phyloP scores from a whole-genome alignment of 176 grass and related monocot genomes.

The Sorghum bicolor region DNA sequence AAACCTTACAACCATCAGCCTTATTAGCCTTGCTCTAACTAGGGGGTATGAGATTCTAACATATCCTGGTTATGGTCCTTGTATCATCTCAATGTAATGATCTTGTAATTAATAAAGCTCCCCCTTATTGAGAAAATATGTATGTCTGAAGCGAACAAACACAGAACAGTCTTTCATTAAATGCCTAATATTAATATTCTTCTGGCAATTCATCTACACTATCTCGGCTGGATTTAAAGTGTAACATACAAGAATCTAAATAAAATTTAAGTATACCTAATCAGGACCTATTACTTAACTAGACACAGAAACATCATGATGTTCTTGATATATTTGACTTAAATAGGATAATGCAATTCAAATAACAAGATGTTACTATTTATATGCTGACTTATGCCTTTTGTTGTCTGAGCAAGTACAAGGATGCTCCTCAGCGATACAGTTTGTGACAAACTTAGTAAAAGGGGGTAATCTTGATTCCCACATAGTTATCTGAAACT shows the following conservation, averaged over 20 bases:
- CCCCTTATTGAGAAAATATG: too few species aligned
- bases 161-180: too few species aligned
- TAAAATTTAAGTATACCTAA: not conserved
- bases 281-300: not conserved
- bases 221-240: not conserved
- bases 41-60: too few species aligned
- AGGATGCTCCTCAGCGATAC: not conserved
- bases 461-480: slow-evolving; percentile 22
- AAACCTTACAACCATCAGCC: too few species aligned
- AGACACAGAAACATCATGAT: too few species aligned
- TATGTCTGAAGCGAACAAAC: too few species aligned
- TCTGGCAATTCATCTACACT: too few species aligned
- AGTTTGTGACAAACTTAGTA: not conserved
- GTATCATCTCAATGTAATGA: too few species aligned
- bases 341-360: not conserved
- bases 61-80: too few species aligned
- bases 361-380: not conserved
- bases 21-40: too few species aligned
- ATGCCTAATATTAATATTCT: too few species aligned
- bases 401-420: not conserved
- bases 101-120: too few species aligned
- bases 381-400: not conserved
- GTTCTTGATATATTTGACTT: not conserved
- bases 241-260: not conserved
- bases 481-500: not conserved